Base-by-base conservation (phyloP, 768 basidiomycete species). In the Russula abietina region DNA sequence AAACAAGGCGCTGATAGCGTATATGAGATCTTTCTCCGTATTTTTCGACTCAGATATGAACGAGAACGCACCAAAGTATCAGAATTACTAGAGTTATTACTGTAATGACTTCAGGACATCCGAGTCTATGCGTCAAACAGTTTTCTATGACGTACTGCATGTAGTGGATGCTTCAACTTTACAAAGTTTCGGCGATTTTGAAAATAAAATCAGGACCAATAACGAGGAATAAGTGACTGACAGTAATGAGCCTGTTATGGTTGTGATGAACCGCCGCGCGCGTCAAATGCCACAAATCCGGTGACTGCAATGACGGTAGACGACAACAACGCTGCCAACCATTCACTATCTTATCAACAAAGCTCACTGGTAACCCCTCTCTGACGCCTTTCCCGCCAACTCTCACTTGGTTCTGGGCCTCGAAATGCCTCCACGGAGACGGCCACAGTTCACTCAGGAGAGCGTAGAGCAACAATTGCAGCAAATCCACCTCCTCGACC, bases 381-480 rank as follows among this genome's bases (percentile, higher is more conserved):
- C 12, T 28, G 26, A 30, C 49, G 24, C 49, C 17, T 30, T 50
- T 50, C 32, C 17, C 16, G 14, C 17, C 30, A 32, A 19, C n/a
- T 19, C 6, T 38, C 8, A 61, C 41, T 9, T 26, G 7, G 36
- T 11, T 41, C n/a, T 30, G 9, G 7, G 17, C 10, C 19, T 45
- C 30, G 41, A 50, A 64, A 92, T 91, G 89, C 85, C 88, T 73
- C 87, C 88, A 69, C 87, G 88, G 70, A 66, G 85, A 68, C 80
- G 83, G 57, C 83, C 81, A 60, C 79, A 81, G 55, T 92, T 89
- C 73, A 89, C 87, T 4, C 89, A 89, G 73, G 88, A 92, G 68
- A 84, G 79, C 70, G 89, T 95, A 71, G 90, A 93, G 79, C 86
- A 89, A 71, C 92, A 95, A 73, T 80, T 95, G 11, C 91, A 93